These are phyloP conservation scores for Nicotiana rustica DNA, from an alignment of 305 asterid species.

Conservation along the genomic window DNA sequence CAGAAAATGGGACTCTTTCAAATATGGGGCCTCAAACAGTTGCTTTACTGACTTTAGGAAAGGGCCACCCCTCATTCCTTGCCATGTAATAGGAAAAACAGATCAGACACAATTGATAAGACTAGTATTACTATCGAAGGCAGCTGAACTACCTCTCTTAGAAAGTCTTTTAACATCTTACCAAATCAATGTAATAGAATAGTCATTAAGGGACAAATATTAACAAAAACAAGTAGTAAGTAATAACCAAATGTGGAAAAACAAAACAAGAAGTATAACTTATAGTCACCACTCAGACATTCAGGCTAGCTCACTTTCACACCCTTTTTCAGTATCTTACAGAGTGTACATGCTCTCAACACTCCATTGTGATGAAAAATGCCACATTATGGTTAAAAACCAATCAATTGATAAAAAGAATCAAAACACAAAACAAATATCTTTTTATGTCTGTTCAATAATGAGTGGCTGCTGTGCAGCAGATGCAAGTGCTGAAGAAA, in stretches of 20 bases:
- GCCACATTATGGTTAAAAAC: slow-evolving; percentile 17
- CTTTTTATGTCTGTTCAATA: slow-evolving; percentile 28
- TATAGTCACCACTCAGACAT: slow-evolving; percentile 31
- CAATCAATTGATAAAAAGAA: slow-evolving; percentile 22
- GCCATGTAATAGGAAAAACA: not conserved
- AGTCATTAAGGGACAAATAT: not conserved
- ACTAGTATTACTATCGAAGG: not conserved
- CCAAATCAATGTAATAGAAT: not conserved
- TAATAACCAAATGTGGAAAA: slow-evolving; percentile 10
- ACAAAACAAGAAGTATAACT: slow-evolving; percentile 1
- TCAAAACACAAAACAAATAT: not conserved
- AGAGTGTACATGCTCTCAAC: not conserved
- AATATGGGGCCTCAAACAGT: too few relatives aligned
- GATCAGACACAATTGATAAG: not conserved
- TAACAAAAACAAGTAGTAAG: not conserved
- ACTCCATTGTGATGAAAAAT: slow-evolving; percentile 17
- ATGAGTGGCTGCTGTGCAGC: slow-evolving; percentile 65
- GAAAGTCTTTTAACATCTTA: not conserved
- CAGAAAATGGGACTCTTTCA: too few relatives aligned
- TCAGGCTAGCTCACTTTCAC: slow-evolving; percentile 18
- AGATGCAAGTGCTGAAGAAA: slow-evolving; percentile 72
- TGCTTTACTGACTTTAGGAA: too few relatives aligned
- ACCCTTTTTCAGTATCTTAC: slow-evolving; percentile 13
- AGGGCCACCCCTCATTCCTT: not conserved
- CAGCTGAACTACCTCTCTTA: not conserved